A percentile compares a stretch with the other conserved stretches of the same genome.
phyloP scores from a whole-genome alignment of 2,329 filamentous ascomycete genomes.

The Herpotrichia juniperi region DNA sequence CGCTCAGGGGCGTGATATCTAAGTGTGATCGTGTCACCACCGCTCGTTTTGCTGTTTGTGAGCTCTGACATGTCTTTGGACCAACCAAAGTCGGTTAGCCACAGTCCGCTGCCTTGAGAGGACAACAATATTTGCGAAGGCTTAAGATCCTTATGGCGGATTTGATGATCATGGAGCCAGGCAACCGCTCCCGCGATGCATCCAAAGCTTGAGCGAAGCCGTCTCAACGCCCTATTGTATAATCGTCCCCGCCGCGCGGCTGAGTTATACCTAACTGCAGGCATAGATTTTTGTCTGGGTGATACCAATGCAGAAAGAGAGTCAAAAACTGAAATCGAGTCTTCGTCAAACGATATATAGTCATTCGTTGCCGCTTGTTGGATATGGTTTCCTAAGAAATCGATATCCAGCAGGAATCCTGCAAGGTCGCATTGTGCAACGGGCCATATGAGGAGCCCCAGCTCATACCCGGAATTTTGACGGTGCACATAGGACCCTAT shows the following conservation, averaged over 20 bases:
- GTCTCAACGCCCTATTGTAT: neutral
- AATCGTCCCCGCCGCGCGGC: too few species aligned
- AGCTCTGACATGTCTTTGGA: neutral
- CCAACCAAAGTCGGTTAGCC: neutral
- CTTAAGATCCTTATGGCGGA: neutral
- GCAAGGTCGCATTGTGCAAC: neutral
- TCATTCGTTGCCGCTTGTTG: neutral
- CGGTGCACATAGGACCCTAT: neutral
- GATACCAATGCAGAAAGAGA: neutral
- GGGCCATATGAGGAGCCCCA: neutral
- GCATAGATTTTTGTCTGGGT: too few species aligned
- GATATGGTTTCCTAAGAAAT: neutral
- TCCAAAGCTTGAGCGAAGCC: neutral
- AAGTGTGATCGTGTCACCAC: neutral
- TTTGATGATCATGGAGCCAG: neutral
- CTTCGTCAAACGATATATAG: neutral
- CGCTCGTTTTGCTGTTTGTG: neutral
- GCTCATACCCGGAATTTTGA: neutral
- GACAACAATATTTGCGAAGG: neutral
- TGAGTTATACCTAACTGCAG: too few species aligned
- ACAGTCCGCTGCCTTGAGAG: neutral
- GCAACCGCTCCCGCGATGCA: neutral
- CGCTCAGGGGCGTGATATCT: neutral
- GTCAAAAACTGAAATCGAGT: neutral
- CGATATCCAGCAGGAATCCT: neutral